Conservation (phyloP, 768 basidiomycete genomes). For the Solioccasus polychromus region DNA sequence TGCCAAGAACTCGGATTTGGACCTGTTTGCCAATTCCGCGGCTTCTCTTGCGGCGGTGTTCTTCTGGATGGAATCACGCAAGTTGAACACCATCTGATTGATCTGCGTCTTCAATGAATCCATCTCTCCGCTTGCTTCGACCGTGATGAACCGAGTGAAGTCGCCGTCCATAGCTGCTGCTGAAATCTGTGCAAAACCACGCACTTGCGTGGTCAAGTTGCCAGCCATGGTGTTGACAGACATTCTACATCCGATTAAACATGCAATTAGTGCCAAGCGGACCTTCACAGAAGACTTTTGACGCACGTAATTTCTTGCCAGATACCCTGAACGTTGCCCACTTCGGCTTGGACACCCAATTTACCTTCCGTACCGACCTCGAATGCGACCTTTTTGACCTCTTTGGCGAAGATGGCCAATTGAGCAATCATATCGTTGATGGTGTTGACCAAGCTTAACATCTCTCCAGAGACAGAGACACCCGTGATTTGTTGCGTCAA, state of each 20-base stretch:
- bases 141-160: conserved; percentile 98
- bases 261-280: background rate
- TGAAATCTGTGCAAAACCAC: conserved; percentile 98
- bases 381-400: conserved; percentile 92
- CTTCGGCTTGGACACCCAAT: conserved; percentile 94
- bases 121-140: conserved; percentile 98
- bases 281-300: background rate
- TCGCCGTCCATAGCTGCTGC: conserved; percentile 99
- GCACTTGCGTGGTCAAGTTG: conserved; percentile 96
- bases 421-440: conserved; percentile 89
- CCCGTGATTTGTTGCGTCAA: conserved; percentile 91
- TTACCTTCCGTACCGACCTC: conserved; percentile 99
- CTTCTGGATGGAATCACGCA: conserved; percentile 96
- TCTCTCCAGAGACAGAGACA: conserved; percentile 92
- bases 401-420: conserved; percentile 65
- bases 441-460: conserved; percentile 92
- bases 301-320: conserved; percentile 98
- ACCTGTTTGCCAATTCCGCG: conserved; percentile 95
- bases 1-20: conserved; percentile 97
- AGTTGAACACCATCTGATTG: conserved; percentile 98
- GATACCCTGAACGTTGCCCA: conserved; percentile 94
- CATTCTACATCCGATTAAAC: conserved; percentile 49
- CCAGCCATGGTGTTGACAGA: conserved; percentile 98
- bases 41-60: conserved; percentile 97
- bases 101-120: conserved; percentile 98